A percentile compares a stretch with the other conserved stretches of the same genome.
Evolutionary conservation across 2,329 filamentous ascomycete species (phyloP).

Genomic region (Aspergillus melleus): DNA sequence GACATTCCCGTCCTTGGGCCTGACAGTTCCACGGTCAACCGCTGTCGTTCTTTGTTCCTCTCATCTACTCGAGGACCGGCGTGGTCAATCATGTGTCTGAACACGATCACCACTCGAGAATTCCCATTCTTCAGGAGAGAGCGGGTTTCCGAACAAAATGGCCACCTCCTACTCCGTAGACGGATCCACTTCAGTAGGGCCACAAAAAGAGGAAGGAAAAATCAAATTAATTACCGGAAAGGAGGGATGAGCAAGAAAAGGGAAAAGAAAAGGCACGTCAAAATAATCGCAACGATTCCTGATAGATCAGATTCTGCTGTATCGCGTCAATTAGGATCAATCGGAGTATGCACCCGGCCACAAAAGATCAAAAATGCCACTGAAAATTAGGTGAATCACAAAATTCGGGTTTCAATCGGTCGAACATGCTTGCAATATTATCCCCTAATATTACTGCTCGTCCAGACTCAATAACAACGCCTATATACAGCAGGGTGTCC

Average conservation of each 20-base stretch:
- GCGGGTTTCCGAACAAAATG: background rate
- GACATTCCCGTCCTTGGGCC: too few relatives aligned
- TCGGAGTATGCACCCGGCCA: background rate
- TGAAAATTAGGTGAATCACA: background rate
- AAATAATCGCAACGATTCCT: background rate
- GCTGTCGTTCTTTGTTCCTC: too few relatives aligned
- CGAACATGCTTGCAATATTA: background rate
- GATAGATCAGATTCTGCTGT: slow-evolving; percentile 13
- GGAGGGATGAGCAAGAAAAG: background rate
- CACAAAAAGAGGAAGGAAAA: background rate
- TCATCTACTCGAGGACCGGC: too few relatives aligned
- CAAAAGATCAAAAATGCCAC: background rate
- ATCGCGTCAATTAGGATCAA: background rate
- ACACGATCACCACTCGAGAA: background rate
- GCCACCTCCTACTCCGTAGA: background rate
- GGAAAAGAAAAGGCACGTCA: background rate
- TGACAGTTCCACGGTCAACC: background rate
- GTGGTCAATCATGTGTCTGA: too few relatives aligned
- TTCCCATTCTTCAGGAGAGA: background rate
- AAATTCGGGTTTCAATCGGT: background rate
- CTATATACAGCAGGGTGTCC: background rate
- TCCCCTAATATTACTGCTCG: background rate
- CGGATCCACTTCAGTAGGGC: background rate
- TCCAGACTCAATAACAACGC: background rate
- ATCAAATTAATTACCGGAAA: background rate